Evolutionary conservation across 2,329 filamentous ascomycete genomes (phyloP), one percentile per base, ranked within the genome.

Genomic region (Ilyonectria mors-panacis): DNA sequence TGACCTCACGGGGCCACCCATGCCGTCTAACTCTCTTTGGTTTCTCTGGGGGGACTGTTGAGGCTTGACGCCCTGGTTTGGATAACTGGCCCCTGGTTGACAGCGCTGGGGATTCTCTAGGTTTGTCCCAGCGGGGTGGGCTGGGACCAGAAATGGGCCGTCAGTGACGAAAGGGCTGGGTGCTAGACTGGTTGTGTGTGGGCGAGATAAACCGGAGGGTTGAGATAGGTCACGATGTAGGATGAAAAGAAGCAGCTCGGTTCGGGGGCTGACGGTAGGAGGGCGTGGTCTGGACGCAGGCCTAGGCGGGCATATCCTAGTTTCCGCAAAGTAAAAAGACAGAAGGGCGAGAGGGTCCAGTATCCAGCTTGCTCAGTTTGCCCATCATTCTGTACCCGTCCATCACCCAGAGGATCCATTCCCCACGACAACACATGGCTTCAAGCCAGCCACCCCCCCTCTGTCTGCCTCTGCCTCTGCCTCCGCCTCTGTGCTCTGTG

Each of bases 281-380:
- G 44, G 59, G 37, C 51, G 48, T 64, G 60, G 68, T 66, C 65
- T 65, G 62, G 58, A 48, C 26, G 54, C 66, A 56, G 63, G 66
- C 21, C 59, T 45, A 59, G 65, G 59, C 69, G 74, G 63, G 72
- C 69, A 74, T 67, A 69, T 57, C 72, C 72, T 54, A 63, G 65
- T 51, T 61, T 54, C 26, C 59, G 48, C 55, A 30, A 60, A 47
- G 65, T 62, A 42, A 30, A 33, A 2, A 58, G 51, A 66, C 28
- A 54, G 56, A 59, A 59, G 28, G 45, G 28, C 3, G 56, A 68
- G 68, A 68, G 68, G 67, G 60, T 63, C 63, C 63, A 69, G 72
- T 63, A 53, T 59, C 65, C 64, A 71, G 66, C 59, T 73, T 56
- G 54, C 59, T 63, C 54, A 56, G 37, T 57, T 59, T 71, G 67